phyloP scores from a whole-genome alignment of 129 eudicot species.

The Centrapalus pauciflorus region DNA sequence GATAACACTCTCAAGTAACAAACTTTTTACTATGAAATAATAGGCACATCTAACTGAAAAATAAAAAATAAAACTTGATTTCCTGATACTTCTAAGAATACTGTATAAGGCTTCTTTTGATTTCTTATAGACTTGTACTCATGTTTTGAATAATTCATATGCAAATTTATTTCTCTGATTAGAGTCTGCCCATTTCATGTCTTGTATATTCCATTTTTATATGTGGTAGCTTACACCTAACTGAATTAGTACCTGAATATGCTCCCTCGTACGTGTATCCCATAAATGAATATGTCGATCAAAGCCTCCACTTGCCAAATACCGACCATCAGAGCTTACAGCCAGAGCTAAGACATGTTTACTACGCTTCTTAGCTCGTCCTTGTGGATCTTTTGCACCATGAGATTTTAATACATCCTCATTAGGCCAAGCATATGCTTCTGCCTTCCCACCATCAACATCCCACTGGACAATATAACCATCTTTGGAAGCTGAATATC shows the following conservation, averaged over 20 bases:
- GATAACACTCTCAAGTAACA: too few species aligned
- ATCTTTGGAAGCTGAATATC: conserved; percentile 93
- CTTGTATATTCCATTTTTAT: too few species aligned
- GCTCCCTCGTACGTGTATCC: conserved; percentile 82
- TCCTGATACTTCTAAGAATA: too few species aligned
- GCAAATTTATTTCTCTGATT: too few species aligned
- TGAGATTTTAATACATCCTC: conserved; percentile 77
- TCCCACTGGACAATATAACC: conserved; percentile 80
- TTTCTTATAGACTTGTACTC: too few species aligned
- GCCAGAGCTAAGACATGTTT: conserved; percentile 77
- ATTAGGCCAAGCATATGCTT: conserved; percentile 69
- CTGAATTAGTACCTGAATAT: conserved; percentile 54
- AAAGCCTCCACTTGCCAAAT: conserved; percentile 91
- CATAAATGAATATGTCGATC: conserved; percentile 96
- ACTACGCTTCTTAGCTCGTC: conserved; percentile 78
- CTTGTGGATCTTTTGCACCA: conserved; percentile 73
- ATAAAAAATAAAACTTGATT: too few species aligned
- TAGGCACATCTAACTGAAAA: too few species aligned
- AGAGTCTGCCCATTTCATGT: too few species aligned
- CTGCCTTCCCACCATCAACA: conserved; percentile 66
- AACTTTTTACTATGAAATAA: too few species aligned
- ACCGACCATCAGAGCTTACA: conserved; percentile 83
- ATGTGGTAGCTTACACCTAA: too few species aligned
- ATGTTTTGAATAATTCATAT: too few species aligned
- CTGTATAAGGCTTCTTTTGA: too few species aligned